Evolutionary conservation across 2,329 filamentous ascomycete genomes (phyloP).

Genomic region (Arthrobotrys sphaeroides): DNA sequence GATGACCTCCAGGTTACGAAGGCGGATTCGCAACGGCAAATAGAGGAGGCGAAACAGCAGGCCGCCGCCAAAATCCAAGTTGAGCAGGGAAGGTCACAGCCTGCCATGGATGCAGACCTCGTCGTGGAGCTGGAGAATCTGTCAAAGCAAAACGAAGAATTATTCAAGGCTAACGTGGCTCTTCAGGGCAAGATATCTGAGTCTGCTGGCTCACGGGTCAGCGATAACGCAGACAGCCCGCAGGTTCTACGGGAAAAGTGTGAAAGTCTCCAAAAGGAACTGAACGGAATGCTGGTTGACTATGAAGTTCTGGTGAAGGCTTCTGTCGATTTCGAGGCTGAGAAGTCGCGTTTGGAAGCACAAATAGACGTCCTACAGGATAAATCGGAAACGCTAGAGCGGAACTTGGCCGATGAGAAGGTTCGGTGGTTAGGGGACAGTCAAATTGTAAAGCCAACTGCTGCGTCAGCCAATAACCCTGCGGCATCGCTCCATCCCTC

Average conservation of each 20-base stretch:
- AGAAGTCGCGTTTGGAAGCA: constrained; percentile 72
- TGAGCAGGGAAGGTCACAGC: constrained; percentile 58
- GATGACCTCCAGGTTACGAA: constrained; percentile 30
- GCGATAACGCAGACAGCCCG: constrained; percentile 55
- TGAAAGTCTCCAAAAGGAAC: constrained; percentile 70
- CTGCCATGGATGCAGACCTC: constrained; percentile 56
- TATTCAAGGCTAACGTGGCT: constrained; percentile 41
- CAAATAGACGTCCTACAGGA: constrained; percentile 72
- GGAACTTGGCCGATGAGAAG: constrained; percentile 73
- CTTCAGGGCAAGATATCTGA: constrained; percentile 31
- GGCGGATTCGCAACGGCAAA: constrained; percentile 15
- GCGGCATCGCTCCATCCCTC: constrained; percentile 56
- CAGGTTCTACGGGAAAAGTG: constrained; percentile 64
- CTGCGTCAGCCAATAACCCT: constrained; percentile 60
- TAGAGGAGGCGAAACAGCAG: constrained; percentile 52
- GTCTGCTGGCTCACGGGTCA: neutral
- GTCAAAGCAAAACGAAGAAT: constrained; percentile 56
- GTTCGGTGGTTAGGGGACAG: constrained; percentile 71
- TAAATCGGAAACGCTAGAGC: constrained; percentile 71
- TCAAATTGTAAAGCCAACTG: constrained; percentile 63
- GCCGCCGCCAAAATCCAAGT: constrained; percentile 60
- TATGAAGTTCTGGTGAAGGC: constrained; percentile 76
- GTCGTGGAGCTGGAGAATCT: constrained; percentile 63
- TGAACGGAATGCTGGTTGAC: constrained; percentile 74
- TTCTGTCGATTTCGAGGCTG: constrained; percentile 76